Evolutionary conservation across 1,139 yeast species (phyloP), one percentile per base, ranked within the genome.

Genomic region (Kodamaea arcana): DNA sequence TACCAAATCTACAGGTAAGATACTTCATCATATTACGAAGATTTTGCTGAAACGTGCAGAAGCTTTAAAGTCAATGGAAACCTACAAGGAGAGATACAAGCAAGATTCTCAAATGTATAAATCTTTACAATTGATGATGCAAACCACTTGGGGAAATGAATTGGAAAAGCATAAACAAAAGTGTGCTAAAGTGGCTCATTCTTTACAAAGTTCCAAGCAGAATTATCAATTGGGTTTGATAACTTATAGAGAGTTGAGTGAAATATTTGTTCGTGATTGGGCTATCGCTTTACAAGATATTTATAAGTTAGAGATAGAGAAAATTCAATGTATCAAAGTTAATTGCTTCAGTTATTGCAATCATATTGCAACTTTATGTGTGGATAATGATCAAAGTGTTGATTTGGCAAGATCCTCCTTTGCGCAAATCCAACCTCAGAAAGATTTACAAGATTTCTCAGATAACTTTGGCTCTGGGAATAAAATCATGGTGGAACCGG

Each of bases 331-430:
- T 40, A 54, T 86, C 38, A 86, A 88, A 50, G 69, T 83, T 13
- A 85, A 83, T 50, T 60, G 94, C 44, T 94, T 95, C 82, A 83
- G 81, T 29, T 90, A 73, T 55, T 81, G 95, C 35, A 87, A 87
- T 55, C 71, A 80, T 34, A 69, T 83, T 10, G 85, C 94, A 4
- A 72, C 87, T 0, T 71, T 81, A 4, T 86, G 95, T 53, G 92
- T 87, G 18, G 78, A 78, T 33, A 83, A 82, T 47, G 95, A 86
- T 51, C 84, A 79, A 40, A 62, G 80, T 4, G 84, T 84, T 35
- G 95, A 87, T 52, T 66, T 69, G 39, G 75, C 88, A 13, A 72
- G 96, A 37, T 60, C 78, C 7, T 61, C 75, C 2, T 69, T 87
- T 41, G 95, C 90, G 37, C 72, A 74, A 36, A 80, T 90, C 42